phyloP scores from a whole-genome alignment of 1,284 basidiomycete species.

The Hymenochaete sp. region DNA sequence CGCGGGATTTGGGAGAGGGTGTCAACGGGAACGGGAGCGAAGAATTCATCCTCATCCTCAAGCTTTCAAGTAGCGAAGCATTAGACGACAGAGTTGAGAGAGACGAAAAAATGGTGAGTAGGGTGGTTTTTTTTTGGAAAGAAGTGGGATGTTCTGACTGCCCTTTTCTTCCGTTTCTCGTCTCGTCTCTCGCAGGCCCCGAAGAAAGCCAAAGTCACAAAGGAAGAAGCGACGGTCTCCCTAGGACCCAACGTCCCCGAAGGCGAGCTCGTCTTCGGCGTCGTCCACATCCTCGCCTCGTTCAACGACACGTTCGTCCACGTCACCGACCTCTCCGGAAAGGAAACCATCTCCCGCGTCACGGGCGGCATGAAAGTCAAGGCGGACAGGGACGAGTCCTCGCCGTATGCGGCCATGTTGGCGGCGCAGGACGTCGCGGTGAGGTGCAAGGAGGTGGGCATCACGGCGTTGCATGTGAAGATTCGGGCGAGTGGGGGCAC shows the following conservation, averaged over 20 bases:
- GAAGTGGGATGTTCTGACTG: background rate
- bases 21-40: too few species aligned
- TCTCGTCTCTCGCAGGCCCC: constrained; percentile 44
- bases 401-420: constrained; percentile 98
- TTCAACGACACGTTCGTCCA: constrained; percentile 99
- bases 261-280: constrained; percentile 92
- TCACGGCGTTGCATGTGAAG: constrained; percentile 97
- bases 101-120: background rate
- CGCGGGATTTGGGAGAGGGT: too few species aligned
- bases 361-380: constrained; percentile 99
- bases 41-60: too few species aligned
- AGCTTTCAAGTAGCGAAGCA: too few species aligned
- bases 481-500: constrained; percentile 98
- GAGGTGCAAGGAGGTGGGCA: constrained; percentile 97
- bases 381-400: constrained; percentile 99
- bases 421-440: constrained; percentile 95
- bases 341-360: constrained; percentile 97
- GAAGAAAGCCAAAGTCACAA: constrained; percentile 70
- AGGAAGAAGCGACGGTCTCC: constrained; percentile 74
- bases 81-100: too few species aligned
- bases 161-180: background rate
- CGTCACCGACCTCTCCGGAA: constrained; percentile 97
- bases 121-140: background rate
- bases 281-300: constrained; percentile 94
- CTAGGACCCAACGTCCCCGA: constrained; percentile 93